Conservation (phyloP, 768 basidiomycete species). For the Phylloporus sp. region DNA sequence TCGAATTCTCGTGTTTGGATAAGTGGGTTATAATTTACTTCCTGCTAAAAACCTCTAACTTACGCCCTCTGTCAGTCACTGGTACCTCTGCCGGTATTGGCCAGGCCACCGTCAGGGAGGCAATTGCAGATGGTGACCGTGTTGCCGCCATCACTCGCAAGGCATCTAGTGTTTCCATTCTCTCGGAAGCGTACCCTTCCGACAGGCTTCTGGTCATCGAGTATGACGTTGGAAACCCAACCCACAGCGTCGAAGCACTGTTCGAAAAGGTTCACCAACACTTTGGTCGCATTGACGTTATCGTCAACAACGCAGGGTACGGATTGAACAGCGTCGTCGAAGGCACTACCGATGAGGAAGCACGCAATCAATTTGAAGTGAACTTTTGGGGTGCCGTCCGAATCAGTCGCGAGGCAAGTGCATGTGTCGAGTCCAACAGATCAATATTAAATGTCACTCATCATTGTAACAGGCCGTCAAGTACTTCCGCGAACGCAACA, state of each 20-base stretch:
- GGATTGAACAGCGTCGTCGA: slow-evolving; percentile 26
- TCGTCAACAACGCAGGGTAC: slow-evolving; percentile 34
- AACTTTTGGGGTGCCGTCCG: slow-evolving; percentile 31
- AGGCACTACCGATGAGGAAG: slow-evolving; percentile 1
- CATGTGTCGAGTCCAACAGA: background rate
- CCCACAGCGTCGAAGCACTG: too few species aligned
- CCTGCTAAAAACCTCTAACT: background rate
- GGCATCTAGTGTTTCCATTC: slow-evolving; percentile 16
- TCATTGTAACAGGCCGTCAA: slow-evolving; percentile 16
- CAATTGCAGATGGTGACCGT: slow-evolving; percentile 24
- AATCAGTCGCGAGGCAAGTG: slow-evolving; percentile 22
- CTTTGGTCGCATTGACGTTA: too few species aligned
- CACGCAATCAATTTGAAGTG: slow-evolving; percentile 12
- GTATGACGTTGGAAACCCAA: slow-evolving; percentile 30
- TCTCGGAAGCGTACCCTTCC: slow-evolving; percentile 10
- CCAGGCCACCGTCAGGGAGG: slow-evolving; percentile 20
- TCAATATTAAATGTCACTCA: background rate
- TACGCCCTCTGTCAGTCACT: background rate
- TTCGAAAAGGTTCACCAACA: too few species aligned
- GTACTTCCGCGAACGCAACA: slow-evolving; percentile 31
- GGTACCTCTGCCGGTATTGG: too few species aligned
- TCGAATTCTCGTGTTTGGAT: too few species aligned
- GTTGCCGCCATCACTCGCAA: slow-evolving; percentile 28
- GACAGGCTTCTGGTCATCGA: slow-evolving; percentile 27
- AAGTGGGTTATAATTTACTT: too few species aligned